Conservation (phyloP, 805 yeast genomes). For the Sporopachydermia lactativora region DNA sequence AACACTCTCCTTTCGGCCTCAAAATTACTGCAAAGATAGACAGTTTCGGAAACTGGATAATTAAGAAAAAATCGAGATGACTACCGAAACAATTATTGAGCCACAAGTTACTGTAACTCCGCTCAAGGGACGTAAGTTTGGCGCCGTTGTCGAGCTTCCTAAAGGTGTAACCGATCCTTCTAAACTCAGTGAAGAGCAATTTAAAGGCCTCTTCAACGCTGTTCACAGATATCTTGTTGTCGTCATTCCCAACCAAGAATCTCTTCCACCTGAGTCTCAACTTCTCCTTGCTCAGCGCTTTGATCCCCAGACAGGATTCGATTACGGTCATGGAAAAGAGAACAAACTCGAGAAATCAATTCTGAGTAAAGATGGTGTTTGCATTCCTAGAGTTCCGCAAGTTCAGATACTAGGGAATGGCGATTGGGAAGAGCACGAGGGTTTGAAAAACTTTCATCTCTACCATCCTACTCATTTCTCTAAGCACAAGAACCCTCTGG, state of each 20-base stretch:
- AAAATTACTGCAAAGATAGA: too few species aligned
- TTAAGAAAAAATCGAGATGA: too few species aligned
- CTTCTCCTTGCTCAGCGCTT: constrained; percentile 61
- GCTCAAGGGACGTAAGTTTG: constrained; percentile 41
- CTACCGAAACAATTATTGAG: not conserved
- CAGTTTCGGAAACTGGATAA: too few species aligned
- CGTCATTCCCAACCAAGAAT: constrained; percentile 56
- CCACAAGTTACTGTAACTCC: constrained; percentile 25
- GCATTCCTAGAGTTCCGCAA: constrained; percentile 75
- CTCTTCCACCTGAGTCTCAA: constrained; percentile 60
- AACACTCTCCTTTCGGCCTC: too few species aligned
- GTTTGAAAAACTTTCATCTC: constrained; percentile 38
- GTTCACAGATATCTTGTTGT: constrained; percentile 57
- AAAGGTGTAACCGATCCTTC: constrained; percentile 66
- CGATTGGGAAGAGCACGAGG: constrained; percentile 37
- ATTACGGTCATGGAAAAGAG: constrained; percentile 79
- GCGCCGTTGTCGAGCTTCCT: constrained; percentile 58
- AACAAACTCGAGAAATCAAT: constrained; percentile 53
- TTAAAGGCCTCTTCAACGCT: constrained; percentile 45
- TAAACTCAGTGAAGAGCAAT: constrained; percentile 48
- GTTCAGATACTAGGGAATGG: constrained; percentile 88
- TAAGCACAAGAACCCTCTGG: constrained; percentile 57
- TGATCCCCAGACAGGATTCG: constrained; percentile 52
- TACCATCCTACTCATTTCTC: constrained; percentile 78
- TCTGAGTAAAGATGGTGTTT: constrained; percentile 64